These are phyloP conservation scores for Colletotrichum gigasporum DNA, from an alignment of 2,329 filamentous ascomycete genomes.

Conservation along the genomic window DNA sequence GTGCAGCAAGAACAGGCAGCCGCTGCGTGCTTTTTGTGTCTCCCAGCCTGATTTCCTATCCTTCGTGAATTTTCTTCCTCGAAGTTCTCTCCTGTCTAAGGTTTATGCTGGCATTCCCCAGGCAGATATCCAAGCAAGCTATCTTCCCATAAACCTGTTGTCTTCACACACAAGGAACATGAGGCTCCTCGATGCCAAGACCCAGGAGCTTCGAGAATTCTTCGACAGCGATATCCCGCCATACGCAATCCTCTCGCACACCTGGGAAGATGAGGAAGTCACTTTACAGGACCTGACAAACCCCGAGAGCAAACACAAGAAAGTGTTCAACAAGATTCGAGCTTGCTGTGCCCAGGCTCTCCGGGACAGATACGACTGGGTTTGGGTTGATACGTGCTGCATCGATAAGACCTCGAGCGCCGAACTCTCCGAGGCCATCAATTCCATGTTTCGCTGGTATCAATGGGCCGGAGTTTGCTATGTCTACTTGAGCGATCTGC, in stretches of 20 bases:
- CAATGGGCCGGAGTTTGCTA: conserved; percentile 38
- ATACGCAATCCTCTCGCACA: conserved; percentile 45
- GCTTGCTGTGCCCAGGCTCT: conserved; percentile 33
- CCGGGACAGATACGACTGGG: conserved; percentile 35
- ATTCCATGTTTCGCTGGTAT: conserved; percentile 41
- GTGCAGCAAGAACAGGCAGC: too few relatives aligned
- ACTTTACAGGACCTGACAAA: conserved; percentile 29
- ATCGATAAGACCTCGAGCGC: conserved; percentile 40
- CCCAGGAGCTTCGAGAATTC: conserved; percentile 33
- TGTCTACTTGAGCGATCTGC: conserved; percentile 32
- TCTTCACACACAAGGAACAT: conserved; percentile 33
- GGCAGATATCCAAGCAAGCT: too few relatives aligned
- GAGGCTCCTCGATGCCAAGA: conserved; percentile 36
- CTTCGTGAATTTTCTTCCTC: too few relatives aligned
- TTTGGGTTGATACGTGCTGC: conserved; percentile 43
- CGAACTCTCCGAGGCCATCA: conserved; percentile 40
- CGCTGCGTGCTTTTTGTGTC: background rate
- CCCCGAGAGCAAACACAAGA: background rate
- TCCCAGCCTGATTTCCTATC: background rate
- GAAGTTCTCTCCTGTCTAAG: too few relatives aligned
- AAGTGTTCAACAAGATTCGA: conserved; percentile 35
- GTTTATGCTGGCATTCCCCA: too few relatives aligned
- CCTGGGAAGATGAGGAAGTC: conserved; percentile 41
- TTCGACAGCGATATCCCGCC: conserved; percentile 35
- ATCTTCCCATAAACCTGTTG: too few relatives aligned